Evolutionary conservation across 176 grass and related monocot species (phyloP).

Genomic region (Puccinellia tenuiflora): DNA sequence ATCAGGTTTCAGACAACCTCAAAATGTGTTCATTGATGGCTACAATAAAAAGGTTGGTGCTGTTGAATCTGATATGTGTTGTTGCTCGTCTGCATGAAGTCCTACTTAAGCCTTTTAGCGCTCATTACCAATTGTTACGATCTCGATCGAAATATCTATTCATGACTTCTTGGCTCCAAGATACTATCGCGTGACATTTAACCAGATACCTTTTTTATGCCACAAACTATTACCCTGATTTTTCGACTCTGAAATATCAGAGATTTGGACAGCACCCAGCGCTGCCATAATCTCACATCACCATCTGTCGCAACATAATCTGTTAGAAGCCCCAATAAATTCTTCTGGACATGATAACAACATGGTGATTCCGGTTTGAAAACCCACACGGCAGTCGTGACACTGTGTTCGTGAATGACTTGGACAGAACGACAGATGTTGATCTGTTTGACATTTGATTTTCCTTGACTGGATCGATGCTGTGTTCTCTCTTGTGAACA

Average conservation of each 20-base stretch:
- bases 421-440: neutral
- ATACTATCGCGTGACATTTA: slow-evolving; percentile 23
- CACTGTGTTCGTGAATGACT: neutral
- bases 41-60: slow-evolving; percentile 21
- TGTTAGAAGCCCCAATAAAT: neutral
- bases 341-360: slow-evolving; percentile 17
- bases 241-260: neutral
- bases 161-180: slow-evolving; percentile 17
- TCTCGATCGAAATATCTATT: slow-evolving; percentile 1
- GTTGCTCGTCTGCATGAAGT: slow-evolving; percentile 8
- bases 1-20: slow-evolving; percentile 24
- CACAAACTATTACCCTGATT: neutral
- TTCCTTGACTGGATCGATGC: neutral
- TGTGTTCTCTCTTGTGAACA: neutral
- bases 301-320: neutral
- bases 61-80: slow-evolving; percentile 12
- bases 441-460: neutral
- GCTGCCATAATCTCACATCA: neutral
- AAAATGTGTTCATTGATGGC: slow-evolving; percentile 18
- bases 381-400: neutral
- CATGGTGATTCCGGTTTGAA: neutral
- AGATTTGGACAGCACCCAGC: neutral
- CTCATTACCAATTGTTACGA: neutral
- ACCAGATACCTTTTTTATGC: slow-evolving; percentile 7
- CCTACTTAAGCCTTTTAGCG: neutral